phyloP scores from a whole-genome alignment of 148 eudicot species.

The Rhododendron williamsianum region DNA sequence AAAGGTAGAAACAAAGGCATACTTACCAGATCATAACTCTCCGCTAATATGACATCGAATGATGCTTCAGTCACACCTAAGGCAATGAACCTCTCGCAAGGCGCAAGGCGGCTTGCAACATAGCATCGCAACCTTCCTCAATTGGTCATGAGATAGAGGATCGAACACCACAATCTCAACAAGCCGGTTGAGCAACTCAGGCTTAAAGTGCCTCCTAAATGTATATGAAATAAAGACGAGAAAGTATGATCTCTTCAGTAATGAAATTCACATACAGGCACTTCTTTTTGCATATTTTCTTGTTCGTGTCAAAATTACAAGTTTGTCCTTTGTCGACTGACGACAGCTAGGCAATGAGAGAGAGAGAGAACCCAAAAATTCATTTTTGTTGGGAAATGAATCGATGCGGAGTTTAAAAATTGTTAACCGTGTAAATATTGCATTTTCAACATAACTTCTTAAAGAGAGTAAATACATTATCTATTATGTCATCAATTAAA shows the following conservation, averaged over 20 bases:
- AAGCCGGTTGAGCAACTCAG: slow-evolving; percentile 69
- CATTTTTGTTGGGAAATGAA: too few relatives aligned
- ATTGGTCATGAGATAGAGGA: slow-evolving; percentile 74
- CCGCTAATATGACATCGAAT: slow-evolving; percentile 60
- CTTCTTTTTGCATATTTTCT: too few relatives aligned
- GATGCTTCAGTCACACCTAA: slow-evolving; percentile 81
- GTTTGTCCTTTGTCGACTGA: too few relatives aligned
- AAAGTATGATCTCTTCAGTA: not conserved
- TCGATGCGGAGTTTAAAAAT: too few relatives aligned
- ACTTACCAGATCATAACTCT: slow-evolving; percentile 74
- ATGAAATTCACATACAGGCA: not conserved
- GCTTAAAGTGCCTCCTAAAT: slow-evolving; percentile 64
- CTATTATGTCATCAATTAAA: too few relatives aligned
- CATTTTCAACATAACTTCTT: too few relatives aligned
- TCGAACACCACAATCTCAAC: slow-evolving; percentile 85
- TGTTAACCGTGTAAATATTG: too few relatives aligned
- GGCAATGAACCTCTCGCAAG: slow-evolving; percentile 57
- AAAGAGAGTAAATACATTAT: too few relatives aligned
- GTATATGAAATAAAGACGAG: not conserved
- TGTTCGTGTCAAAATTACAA: too few relatives aligned
- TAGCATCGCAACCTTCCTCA: slow-evolving; percentile 65
- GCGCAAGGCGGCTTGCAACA: slow-evolving; percentile 68
- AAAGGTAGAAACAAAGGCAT: too few relatives aligned
- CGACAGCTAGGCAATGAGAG: too few relatives aligned
- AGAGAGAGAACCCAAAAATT: too few relatives aligned